phyloP scores from a whole-genome alignment of 805 yeast species.

The Groenewaldozyma tartarivorans region DNA sequence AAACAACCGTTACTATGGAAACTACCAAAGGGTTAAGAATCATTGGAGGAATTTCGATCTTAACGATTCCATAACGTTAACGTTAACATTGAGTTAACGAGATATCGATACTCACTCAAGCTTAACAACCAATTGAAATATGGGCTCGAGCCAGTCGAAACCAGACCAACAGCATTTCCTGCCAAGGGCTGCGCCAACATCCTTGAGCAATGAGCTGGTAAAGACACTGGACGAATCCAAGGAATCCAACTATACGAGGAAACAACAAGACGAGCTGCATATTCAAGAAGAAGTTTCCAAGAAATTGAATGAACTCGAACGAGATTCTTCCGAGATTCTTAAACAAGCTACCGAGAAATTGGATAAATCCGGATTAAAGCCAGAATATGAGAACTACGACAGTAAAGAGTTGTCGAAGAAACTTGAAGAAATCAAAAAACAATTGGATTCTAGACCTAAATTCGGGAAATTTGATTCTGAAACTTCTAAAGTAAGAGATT shows the following conservation, averaged over 20 bases:
- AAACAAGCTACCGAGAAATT: conserved; percentile 13
- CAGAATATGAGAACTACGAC: conserved; percentile 7
- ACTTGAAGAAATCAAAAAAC: conserved; percentile 23
- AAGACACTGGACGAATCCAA: conserved; percentile 24
- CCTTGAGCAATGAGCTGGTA: conserved; percentile 25
- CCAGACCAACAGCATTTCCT: conserved; percentile 20
- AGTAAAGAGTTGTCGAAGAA: conserved; percentile 18
- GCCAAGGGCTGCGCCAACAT: conserved; percentile 25
- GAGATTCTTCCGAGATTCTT: conserved; percentile 22
- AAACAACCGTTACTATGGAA: too few species aligned
- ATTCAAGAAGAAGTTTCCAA: conserved; percentile 28
- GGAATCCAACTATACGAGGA: conserved; percentile 30
- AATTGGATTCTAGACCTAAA: conserved; percentile 24
- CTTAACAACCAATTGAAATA: too few species aligned
- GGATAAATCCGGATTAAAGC: conserved; percentile 14
- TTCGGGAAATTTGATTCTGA: conserved; percentile 22
- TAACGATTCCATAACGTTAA: too few species aligned
- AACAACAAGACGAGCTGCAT: conserved; percentile 24
- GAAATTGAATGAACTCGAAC: conserved; percentile 24
- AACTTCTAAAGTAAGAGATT: conserved; percentile 20
- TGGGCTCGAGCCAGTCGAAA: not conserved
- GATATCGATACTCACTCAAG: too few species aligned
- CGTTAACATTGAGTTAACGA: too few species aligned
- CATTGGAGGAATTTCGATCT: too few species aligned
- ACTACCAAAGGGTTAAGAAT: too few species aligned